Percentiles rank a stretch among this genome's conserved stretches.
Evolutionary conservation across 257 asterid genomes (phyloP).

Genomic region (Nicotiana tabacum): DNA sequence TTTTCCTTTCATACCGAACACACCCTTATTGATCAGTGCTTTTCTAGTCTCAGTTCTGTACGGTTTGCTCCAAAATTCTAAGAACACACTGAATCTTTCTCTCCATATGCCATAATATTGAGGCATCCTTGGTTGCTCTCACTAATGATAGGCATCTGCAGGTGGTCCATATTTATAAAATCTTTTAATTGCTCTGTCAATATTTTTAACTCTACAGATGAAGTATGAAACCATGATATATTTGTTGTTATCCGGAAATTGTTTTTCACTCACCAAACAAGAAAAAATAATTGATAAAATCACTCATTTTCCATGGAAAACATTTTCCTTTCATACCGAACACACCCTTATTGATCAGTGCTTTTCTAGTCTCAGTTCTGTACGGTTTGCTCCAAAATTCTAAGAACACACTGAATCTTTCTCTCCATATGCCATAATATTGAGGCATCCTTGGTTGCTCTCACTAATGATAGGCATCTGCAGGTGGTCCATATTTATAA

Average conservation of each 20-base stretch:
- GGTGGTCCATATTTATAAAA: not conserved
- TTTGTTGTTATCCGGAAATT: too few relatives aligned
- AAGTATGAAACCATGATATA: not conserved
- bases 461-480: not conserved
- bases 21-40: too few relatives aligned
- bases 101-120: not conserved
- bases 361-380: not conserved
- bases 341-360: too few relatives aligned
- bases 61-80: not conserved
- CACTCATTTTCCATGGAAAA: too few relatives aligned
- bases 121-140: not conserved
- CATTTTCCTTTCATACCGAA: too few relatives aligned
- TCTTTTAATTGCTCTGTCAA: not conserved
- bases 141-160: not conserved
- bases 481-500: not conserved
- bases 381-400: not conserved
- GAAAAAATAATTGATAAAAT: too few relatives aligned
- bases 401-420: not conserved
- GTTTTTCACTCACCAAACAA: too few relatives aligned
- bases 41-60: not conserved
- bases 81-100: not conserved
- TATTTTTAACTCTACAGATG: not conserved
- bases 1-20: too few relatives aligned
- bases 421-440: not conserved
- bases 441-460: not conserved